Evolutionary conservation across 345 rosid species (phyloP).

Genomic region (Pistacia vera): DNA sequence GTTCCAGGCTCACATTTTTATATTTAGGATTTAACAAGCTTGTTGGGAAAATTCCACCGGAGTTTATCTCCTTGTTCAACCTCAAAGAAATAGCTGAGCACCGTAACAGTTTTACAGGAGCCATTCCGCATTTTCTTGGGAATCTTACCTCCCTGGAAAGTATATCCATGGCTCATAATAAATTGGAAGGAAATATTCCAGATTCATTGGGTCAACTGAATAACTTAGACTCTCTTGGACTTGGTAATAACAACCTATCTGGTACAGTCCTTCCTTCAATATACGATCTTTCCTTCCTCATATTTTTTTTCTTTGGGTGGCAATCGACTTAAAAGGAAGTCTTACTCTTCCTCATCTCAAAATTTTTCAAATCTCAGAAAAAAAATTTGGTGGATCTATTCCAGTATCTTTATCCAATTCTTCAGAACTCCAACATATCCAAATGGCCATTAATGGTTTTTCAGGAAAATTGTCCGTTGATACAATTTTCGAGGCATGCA

Average conservation of each 20-base stretch:
- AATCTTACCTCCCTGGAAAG: conserved; percentile 18
- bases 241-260: conserved; percentile 8
- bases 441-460: neutral
- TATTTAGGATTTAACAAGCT: neutral
- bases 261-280: too few relatives aligned
- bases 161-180: neutral
- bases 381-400: conserved; percentile 22
- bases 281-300: conserved; percentile 12
- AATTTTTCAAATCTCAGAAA: neutral
- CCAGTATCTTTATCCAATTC: conserved; percentile 30
- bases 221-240: neutral
- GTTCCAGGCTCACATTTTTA: neutral
- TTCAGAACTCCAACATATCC: conserved; percentile 1
- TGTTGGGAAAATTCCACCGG: conserved; percentile 11
- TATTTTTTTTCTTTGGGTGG: neutral
- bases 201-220: conserved; percentile 4
- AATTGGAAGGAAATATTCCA: conserved; percentile 8
- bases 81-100: neutral
- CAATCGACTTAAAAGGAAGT: conserved; percentile 25
- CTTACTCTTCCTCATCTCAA: conserved; percentile 21
- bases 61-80: conserved; percentile 7
- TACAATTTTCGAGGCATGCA: conserved; percentile 12
- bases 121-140: conserved; percentile 14
- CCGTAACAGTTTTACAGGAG: conserved; percentile 13
- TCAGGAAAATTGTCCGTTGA: conserved; percentile 19